Evolutionary conservation across 1,284 basidiomycete species (phyloP).

Genomic region (Tetrapyrgos nigripes): DNA sequence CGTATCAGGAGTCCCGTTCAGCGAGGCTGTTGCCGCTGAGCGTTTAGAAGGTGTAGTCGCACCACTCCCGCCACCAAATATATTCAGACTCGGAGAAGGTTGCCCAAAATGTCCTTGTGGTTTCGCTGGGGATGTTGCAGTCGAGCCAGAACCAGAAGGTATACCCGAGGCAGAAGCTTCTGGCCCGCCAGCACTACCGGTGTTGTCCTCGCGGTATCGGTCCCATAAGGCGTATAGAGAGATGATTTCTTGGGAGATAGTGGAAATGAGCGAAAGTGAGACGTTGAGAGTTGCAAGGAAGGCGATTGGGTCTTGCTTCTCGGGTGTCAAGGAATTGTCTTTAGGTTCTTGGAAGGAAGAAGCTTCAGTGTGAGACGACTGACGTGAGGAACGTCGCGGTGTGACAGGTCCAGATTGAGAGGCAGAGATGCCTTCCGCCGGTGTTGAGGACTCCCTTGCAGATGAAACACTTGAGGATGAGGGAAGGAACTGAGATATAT

Average conservation of each 20-base stretch:
- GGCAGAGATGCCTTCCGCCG: constrained; percentile 17
- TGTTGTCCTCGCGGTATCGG: constrained; percentile 69
- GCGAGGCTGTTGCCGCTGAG: not conserved
- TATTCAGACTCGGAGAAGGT: not conserved
- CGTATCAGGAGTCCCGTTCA: constrained; percentile 8
- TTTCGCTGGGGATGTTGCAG: not conserved
- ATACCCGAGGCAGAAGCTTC: not conserved
- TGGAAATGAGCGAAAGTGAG: constrained; percentile 75
- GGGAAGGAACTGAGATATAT: constrained; percentile 39
- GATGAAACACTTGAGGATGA: constrained; percentile 22
- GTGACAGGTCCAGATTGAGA: constrained; percentile 13
- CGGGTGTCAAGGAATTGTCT: too few relatives aligned
- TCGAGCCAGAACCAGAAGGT: not conserved
- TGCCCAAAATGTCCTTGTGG: not conserved
- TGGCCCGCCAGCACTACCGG: constrained; percentile 13
- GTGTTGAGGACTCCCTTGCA: constrained; percentile 18
- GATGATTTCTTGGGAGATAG: constrained; percentile 91
- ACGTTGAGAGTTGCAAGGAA: constrained; percentile 91
- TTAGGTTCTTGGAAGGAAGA: too few relatives aligned
- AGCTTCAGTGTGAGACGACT: constrained; percentile 15
- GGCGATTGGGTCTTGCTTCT: constrained; percentile 69
- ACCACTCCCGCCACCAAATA: not conserved
- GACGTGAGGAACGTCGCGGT: constrained; percentile 63
- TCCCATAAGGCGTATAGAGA: constrained; percentile 90
- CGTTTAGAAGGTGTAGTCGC: not conserved